Conservation (phyloP, 371 early-diverging fungal species). For the Lichtheimia ramosa region DNA sequence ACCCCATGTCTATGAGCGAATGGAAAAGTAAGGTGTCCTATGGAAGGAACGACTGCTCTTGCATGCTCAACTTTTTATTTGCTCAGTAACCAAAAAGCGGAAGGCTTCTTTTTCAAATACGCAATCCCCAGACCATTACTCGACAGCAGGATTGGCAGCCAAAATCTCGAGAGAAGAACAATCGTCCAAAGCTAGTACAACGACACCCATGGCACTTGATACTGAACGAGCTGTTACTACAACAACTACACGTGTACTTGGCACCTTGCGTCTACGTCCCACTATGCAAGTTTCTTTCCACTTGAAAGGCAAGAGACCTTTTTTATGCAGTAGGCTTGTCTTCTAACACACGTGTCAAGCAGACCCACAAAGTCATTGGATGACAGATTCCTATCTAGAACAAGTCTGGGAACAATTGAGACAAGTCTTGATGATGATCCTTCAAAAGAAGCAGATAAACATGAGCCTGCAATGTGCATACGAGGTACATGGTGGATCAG, state of each 20-base stretch:
- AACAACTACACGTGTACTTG: slow-evolving; percentile 10
- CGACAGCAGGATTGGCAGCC: too few relatives aligned
- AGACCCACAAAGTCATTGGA: slow-evolving; percentile 53
- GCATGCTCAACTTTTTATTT: too few relatives aligned
- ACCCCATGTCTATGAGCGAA: too few relatives aligned
- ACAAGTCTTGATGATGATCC: slow-evolving; percentile 65
- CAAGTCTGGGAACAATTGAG: slow-evolving; percentile 66
- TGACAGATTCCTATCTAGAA: slow-evolving; percentile 64
- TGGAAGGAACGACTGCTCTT: too few relatives aligned
- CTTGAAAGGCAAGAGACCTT: slow-evolving; percentile 44
- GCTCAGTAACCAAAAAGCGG: too few relatives aligned
- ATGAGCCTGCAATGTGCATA: slow-evolving; percentile 80
- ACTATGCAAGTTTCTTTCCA: slow-evolving; percentile 53
- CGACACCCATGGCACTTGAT: slow-evolving; percentile 13
- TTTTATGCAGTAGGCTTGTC: background rate
- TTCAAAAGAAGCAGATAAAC: slow-evolving; percentile 48
- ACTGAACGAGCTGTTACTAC: background rate
- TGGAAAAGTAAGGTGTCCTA: too few relatives aligned
- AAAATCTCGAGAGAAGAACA: too few relatives aligned
- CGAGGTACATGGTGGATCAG: slow-evolving; percentile 32
- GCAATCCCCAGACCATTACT: too few relatives aligned
- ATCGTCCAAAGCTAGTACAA: too few relatives aligned
- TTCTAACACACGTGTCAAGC: background rate
- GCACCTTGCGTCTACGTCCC: slow-evolving; percentile 18
- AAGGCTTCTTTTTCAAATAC: too few relatives aligned